Percentiles rank a stretch among this genome's conserved stretches.
phyloP scores from a whole-genome alignment of 345 rosid species.

The Salix caprea region DNA sequence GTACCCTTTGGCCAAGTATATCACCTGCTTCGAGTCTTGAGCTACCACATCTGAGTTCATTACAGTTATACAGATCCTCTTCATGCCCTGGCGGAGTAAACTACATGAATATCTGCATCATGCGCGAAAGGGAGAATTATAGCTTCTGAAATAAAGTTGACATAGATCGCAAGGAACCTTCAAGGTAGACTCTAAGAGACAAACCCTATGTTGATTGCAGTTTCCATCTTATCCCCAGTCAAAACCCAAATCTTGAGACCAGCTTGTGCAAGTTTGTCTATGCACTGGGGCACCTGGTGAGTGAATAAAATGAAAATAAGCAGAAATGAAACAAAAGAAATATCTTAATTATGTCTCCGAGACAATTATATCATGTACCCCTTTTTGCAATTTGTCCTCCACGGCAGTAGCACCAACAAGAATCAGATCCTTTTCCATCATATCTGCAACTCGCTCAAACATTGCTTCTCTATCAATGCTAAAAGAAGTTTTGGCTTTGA shows the following conservation, averaged over 20 bases:
- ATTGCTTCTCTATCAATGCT: conserved; percentile 71
- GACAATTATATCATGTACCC: conserved; percentile 47
- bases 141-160: conserved; percentile 9
- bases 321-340: conserved; percentile 14
- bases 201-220: conserved; percentile 97
- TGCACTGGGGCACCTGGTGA: conserved; percentile 88
- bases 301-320: conserved; percentile 17
- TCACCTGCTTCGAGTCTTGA: conserved; percentile 58
- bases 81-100: conserved; percentile 95
- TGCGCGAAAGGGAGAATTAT: conserved; percentile 16
- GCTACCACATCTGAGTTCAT: conserved; percentile 43
- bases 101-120: conserved; percentile 80
- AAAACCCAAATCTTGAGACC: conserved; percentile 96
- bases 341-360: conserved; percentile 3
- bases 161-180: conserved; percentile 12
- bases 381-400: conserved; percentile 94
- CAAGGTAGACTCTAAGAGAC: conserved; percentile 17
- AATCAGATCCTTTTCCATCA: conserved; percentile 80
- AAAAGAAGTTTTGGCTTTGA: conserved; percentile 75
- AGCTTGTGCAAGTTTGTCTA: conserved; percentile 97
- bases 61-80: conserved; percentile 66
- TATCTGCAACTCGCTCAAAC: conserved; percentile 73
- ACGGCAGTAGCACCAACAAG: conserved; percentile 98
- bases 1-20: conserved; percentile 12
- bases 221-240: conserved; percentile 99